phyloP scores from a whole-genome alignment of 1,284 basidiomycete genomes.

The Rugosomyces carneus region DNA sequence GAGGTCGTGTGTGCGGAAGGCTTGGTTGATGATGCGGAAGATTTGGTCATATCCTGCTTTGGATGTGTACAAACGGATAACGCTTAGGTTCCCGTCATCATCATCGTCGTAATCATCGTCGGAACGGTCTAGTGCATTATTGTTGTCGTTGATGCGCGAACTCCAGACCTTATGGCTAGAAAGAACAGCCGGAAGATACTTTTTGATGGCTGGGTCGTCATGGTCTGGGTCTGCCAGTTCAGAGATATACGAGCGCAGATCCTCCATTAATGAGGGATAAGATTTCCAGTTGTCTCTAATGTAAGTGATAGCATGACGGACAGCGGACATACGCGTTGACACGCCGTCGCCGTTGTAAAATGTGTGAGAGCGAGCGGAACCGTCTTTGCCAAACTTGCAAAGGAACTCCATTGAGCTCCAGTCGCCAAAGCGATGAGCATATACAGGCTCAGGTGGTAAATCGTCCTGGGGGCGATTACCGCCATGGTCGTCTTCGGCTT shows the following conservation, averaged over 20 bases:
- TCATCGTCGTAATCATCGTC: neutral
- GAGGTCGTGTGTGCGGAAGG: conserved; percentile 17
- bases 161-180: conserved; percentile 12
- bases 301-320: conserved; percentile 17
- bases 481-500: neutral
- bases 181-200: conserved; percentile 10
- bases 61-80: conserved; percentile 19
- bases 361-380: conserved; percentile 9
- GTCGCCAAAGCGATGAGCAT: conserved; percentile 13
- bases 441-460: neutral
- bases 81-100: conserved; percentile 14
- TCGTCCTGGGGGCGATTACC: neutral
- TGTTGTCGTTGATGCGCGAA: neutral
- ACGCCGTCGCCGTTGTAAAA: conserved; percentile 19
- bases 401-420: conserved; percentile 14
- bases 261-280: conserved; percentile 17
- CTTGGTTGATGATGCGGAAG: conserved; percentile 19
- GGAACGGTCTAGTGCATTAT: too few species aligned
- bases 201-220: neutral
- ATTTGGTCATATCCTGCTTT: conserved; percentile 18
- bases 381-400: conserved; percentile 10
- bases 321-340: conserved; percentile 13
- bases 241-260: conserved; percentile 13
- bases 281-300: conserved; percentile 18
- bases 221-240: conserved; percentile 6